Evolutionary conservation across 148 eudicot genomes (phyloP), one percentile per base, ranked within the genome.

Genomic region (Rhododendron mucronatum): DNA sequence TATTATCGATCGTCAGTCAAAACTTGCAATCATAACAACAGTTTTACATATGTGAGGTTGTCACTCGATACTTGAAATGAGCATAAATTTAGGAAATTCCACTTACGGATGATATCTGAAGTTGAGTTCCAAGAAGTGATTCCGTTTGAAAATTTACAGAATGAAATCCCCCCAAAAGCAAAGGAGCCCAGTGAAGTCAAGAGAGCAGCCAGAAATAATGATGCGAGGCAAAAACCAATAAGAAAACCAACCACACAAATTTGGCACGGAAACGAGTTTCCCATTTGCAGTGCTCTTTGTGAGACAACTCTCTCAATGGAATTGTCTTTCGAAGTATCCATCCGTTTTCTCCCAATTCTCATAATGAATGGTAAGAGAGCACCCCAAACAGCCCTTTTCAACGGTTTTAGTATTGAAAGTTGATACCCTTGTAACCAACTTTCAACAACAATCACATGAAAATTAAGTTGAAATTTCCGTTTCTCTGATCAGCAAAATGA

Each of bases 201-300:
- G 39, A 37, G 91, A 35, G 90, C 92, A 90, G 98, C 95, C 41
- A 97, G 90, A 88, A 94, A 93, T 33, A 97, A 81, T 55, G 98
- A 91, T 48, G 98, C 90, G 4, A 97, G 87, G 85, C 98, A 95
- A 61, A 97, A 91, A 0, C 39, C 39, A 37, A 37, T 37, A 37
- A 37, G 39, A 37, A 37, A 37, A 37, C 39, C 39, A 37, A 2
- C 39, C 39, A 37, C 39, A 37, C 39, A 37, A 37, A 37, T 37
- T 37, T 37, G 39, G 39, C 39, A 37, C 39, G 39, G 39, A 2
- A 37, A 37, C 39, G 39, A 37, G 39, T 37, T 37, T 37, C 39
- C 39, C 39, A 37, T 37, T 37, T 37, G 39, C 39, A 37, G 39
- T 37, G 39, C 39, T 37, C 39, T 37, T 37, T 37, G 39, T 2